Conservation (phyloP, 1,139 yeast genomes). For the Taphrina deformans region DNA sequence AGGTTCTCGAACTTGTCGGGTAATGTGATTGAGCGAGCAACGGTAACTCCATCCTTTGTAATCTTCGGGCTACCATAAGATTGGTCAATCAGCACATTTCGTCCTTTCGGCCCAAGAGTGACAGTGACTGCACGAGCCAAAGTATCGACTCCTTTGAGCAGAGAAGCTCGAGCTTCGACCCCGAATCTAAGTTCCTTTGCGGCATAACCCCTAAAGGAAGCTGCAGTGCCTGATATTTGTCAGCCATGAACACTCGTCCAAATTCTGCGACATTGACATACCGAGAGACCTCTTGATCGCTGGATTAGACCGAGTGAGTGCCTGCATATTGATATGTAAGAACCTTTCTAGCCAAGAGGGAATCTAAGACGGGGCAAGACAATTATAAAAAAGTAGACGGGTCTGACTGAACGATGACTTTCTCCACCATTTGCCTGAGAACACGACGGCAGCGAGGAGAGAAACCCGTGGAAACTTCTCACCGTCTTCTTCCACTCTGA, state of each 20-base stretch:
- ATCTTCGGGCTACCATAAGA: conserved; percentile 96
- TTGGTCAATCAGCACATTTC: conserved; percentile 96
- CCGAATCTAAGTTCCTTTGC: conserved; percentile 91
- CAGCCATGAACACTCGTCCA: not conserved
- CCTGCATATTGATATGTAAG: conserved; percentile 2
- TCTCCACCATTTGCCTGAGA: not conserved
- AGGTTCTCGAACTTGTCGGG: conserved; percentile 93
- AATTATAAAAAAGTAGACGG: not conserved
- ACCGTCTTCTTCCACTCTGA: no score
- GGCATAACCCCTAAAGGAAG: conserved; percentile 24
- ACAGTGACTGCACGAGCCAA: conserved; percentile 97
- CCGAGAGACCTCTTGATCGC: conserved; percentile 24
- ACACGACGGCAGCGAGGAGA: not conserved
- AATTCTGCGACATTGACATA: not conserved
- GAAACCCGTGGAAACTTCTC: not conserved
- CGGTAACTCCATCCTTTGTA: conserved; percentile 99
- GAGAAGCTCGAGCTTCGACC: conserved; percentile 97
- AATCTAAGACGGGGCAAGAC: not conserved
- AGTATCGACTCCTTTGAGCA: conserved; percentile 92
- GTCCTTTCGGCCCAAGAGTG: conserved; percentile 96
- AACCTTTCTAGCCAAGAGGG: not conserved
- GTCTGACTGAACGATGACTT: not conserved
- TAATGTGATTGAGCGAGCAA: conserved; percentile 79
- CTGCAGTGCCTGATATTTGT: conserved; percentile 14
- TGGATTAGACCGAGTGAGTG: conserved; percentile 22